Evolutionary conservation across 306 rosid species (phyloP), one percentile per base, ranked within the genome.

Genomic region (Fagus crenata): DNA sequence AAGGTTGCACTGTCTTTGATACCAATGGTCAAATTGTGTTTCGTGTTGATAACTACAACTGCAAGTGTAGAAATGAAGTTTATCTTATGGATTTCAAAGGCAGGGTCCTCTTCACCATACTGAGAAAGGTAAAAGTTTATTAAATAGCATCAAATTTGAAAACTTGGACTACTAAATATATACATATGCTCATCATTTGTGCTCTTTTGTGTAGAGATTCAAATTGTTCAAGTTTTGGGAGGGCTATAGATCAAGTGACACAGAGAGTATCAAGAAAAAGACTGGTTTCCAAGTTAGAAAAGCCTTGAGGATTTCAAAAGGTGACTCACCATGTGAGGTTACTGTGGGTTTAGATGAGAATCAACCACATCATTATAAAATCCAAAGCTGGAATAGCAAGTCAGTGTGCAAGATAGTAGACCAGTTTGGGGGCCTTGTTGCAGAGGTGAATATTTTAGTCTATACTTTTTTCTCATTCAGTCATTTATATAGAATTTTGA

Each of bases 41-140:
- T 76, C 81, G 97, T 0, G 95, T 88, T 41, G 97, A 92, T 77
- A 92, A 89, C 78, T 89, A 89, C 75, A 82, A 84, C 71, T 67
- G 77, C 81, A 88, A 53, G 1, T 67, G 76, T 8, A 84, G 86
- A 73, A 80, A 81, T 75, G 84, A 88, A 79, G 97, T 86, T 75
- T 81, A 80, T 85, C 94, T 89, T 51, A 92, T 92, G 97, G 94
- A 92, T 80, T 79, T 54, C 73, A 79, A 75, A 6, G 97, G 97
- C 42, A 78, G 72, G 36, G 69, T 71, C 79, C 78, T 89, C 84
- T 92, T 88, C 59, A 85, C 91, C 70, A 75, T 92, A 72, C 80
- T 69, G 6, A 84, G 83, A 87, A 92, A 84, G 95, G 97, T 88
- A 40, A 4, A 46, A 46, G 56, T 8, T 31, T 13, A 28, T 36